Base-by-base conservation (phyloP, 179 eudicot genomes). In the Spergularia azorica region DNA sequence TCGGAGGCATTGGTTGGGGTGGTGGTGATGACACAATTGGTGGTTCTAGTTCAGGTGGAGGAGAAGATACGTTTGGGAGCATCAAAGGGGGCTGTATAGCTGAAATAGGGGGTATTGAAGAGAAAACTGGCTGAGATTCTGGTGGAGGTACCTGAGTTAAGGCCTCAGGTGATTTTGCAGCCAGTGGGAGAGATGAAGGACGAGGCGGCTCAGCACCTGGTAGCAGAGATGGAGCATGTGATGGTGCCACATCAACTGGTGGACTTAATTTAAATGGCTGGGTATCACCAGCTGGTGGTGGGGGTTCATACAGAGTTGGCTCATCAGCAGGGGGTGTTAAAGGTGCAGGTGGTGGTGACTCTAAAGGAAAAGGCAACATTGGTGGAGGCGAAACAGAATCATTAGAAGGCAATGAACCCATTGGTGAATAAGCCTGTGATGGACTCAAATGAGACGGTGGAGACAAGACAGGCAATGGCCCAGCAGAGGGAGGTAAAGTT, bases 101-200 rank as follows among this genome's bases (percentile, higher is more conserved):
- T 59, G 21, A 67, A 60, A 21, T 26, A 14, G 78, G 82, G 43
- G 79, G 82, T 18, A 15, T 56, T 26, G 74, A 61, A 66, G 77
- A 59, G 2, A 75, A 38, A 67, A 4, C n/a, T 61, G 83, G 83
- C 14, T 64, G 70, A 54, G 60, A 57, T 41, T 70, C 21, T 17
- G 79, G 52, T 52, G 82, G 75, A 79, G 79, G 74, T 58, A 50
- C 38, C 20, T 20, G 36, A 57, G 73, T 58, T 51, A 79, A 57
- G 12, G 51, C 70, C 75, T 67, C 62, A 59, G 85, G 82, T 77
- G 86, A 82, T 17, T 71, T 67, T 52, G 71, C 74, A 51, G 67
- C 59, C 58, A 75, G 36, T 68, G 84, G 84, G 62, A 75, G 80
- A 60, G 72, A 58, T 32, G 82, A 62, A 64, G 60, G 62, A 69